Evolutionary conservation across 805 yeast species (phyloP), one percentile per base, ranked within the genome.

Genomic region (Starmerella riodocensis): DNA sequence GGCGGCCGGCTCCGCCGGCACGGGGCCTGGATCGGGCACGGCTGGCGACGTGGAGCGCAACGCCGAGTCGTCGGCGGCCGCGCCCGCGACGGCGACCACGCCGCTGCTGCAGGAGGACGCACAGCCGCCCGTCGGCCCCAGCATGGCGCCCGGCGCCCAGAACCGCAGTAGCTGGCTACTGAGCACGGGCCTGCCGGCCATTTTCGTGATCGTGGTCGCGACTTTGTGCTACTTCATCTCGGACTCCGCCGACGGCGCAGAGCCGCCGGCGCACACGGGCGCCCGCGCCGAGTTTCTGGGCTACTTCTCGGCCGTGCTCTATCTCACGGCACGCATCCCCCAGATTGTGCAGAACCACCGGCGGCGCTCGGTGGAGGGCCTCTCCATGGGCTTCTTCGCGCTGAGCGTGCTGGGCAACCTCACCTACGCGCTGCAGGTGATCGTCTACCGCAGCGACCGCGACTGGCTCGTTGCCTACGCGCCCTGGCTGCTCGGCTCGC

Each of bases 291-390:
- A 77, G 56, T 49, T 76, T 3, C 64, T 76, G 45, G 91, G 91
- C 5, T 81, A 79, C 58, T 47, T 72, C 5, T 74, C 83, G 4
- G 88, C 93, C 1, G 44, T 63, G 2, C 60, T 80, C 41, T 80
- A 80, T 56, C 64, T 80, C 48, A 73, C 80, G 7, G 91, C 91
- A 3, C 63, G 84, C 48, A 59, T 80, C 22, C 98, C 98, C 0
- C 98, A 88, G 59, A 79, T 88, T 39, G 62, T 71, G 41, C 93
- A 81, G 54, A 88, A 88, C 60, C 72, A 76, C 56, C 64, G 64
- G 34, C 71, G 94, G 48, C 74, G 76, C 52, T 79, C 94, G 4
- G 85, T 85, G 40, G 70, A 73, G 41, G 97, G 97, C 1, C 76
- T 91, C 51, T 78, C 94, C 40, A 71, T 88, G 46, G 70, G 83